Evolutionary conservation across 2,329 filamentous ascomycete species (phyloP), one percentile per base, ranked within the genome.

Genomic region (Colletotrichum noveboracense): DNA sequence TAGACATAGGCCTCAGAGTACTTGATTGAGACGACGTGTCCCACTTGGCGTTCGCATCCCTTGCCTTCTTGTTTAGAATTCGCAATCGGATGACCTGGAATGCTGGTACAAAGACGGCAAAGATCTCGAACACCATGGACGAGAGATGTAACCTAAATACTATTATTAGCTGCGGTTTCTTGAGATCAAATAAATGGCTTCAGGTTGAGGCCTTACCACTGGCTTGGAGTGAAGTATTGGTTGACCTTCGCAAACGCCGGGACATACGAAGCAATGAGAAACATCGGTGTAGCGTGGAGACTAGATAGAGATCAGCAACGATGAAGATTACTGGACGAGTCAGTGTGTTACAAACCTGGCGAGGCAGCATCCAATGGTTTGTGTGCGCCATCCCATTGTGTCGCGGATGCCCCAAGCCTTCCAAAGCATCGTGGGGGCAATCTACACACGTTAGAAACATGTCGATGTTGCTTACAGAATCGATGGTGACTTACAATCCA

Each of bases 351-450:
- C 78, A 80, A 30, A 84, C 82, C 80, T 83, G 7, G 80, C 80
- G 9, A 85, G 62, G 65, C 81, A 80, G 75, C 83, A 85, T 2
- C 79, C 81, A 38, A 88, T 88, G 5, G 89, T 92, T 78, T 92
- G 90, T 4, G 88, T 78, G 6, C 89, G 85, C 91, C 91, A 92
- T 69, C 89, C 87, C 79, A 91, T 87, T 16, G 89, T 89, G 78
- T 92, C 90, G 24, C 85, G 85, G 76, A 92, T 91, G 30, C 85
- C 81, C 73, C 89, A 87, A 36, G 90, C 87, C 77, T 87, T 86
- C 83, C 86, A 91, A 13, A 92, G 85, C 61, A 91, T 80, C 75
- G 86, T 85, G 2, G 90, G 88, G 5, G 89, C 89, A 75, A 89
- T 86, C 79, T 84, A 21, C 7, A 68, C 5, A 24, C 2, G 56